Evolutionary conservation across 495 filamentous ascomycete genomes (phyloP), one percentile per base, ranked within the genome.

Genomic region (Penicillium mononematosum): DNA sequence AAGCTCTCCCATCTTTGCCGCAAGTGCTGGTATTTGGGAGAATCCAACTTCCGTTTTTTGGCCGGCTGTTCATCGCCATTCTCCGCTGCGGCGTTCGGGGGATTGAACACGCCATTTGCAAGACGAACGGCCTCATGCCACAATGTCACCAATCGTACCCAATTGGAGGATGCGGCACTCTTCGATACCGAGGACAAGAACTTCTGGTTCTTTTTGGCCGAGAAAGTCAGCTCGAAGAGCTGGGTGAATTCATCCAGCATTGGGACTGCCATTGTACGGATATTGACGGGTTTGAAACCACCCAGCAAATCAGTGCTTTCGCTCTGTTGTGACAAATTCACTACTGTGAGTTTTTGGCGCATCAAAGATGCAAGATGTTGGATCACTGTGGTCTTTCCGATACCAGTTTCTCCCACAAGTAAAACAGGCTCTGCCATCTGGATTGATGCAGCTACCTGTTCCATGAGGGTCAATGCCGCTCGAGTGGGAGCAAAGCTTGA

Each of bases 251-350:
- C 88, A 59, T 96, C 93, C 63, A 96, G 90, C 70, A 98, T 76
- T 2, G 94, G 95, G 49, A 96, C 81, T 2, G 91, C 88, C 57
- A 98, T 81, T 60, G 85, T 92, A 59, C 92, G 87, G 39, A 92
- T 82, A 70, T 89, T 96, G 50, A 97, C 86, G 2, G 95, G 95
- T 68, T 98, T 98, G 76, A 94, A 98, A 2, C 94, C 94, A 59
- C 95, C 95, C 0, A 99, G 75, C 6, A 99, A 74, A 74, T 99
- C 95, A 24, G 91, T 87, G 39, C 86, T 89, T 74, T 99, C 95
- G 68, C 92, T 98, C 65, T 99, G 95, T 68, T 99, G 95, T 0
- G 95, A 98, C 63, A 99, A 68, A 68, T 99, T 99, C 60, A 98
- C 88, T 1, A 92, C 89, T 0, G 88, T 87, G 3, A 99, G 81